Evolutionary conservation across 495 filamentous ascomycete species (phyloP).

Genomic region (Hypoxylon subgilvum): DNA sequence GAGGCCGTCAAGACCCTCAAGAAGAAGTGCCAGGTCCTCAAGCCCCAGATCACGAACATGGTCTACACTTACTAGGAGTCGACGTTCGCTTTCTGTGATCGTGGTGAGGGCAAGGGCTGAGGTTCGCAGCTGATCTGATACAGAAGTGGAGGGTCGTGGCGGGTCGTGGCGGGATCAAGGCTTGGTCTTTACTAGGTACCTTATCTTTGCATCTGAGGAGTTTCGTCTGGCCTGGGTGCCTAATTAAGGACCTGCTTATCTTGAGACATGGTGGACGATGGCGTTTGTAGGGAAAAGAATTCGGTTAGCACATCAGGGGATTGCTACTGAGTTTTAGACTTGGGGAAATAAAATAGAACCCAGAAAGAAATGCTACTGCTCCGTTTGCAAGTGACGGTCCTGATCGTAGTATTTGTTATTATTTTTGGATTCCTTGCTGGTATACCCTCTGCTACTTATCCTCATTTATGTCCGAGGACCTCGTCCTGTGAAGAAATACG

Average conservation of each 20-base stretch:
- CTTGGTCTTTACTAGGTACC: not conserved
- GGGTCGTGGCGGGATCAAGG: not conserved
- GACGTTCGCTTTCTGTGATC: not conserved
- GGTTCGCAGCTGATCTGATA: not conserved
- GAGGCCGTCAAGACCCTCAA: constrained; percentile 85
- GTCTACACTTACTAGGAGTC: constrained; percentile 35
- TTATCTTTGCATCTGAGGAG: constrained; percentile 4
- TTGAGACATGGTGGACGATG: not conserved
- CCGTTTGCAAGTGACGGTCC: too few species aligned
- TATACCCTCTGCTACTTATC: too few species aligned
- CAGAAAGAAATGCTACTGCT: not conserved
- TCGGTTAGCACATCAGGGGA: too few species aligned
- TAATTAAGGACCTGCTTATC: not conserved
- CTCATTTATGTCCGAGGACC: too few species aligned
- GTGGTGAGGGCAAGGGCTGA: too few species aligned
- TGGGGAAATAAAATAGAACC: not conserved
- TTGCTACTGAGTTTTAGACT: not conserved
- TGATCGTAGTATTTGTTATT: too few species aligned
- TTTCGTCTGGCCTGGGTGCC: not conserved
- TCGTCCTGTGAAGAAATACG: too few species aligned
- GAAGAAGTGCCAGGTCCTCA: constrained; percentile 63
- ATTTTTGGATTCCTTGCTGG: too few species aligned
- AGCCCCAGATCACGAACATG: constrained; percentile 57
- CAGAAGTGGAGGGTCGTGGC: not conserved
- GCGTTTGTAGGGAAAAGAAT: constrained; percentile 25